Evolutionary conservation across 768 basidiomycete genomes (phyloP).

Genomic region (Phylloporus arenicola): DNA sequence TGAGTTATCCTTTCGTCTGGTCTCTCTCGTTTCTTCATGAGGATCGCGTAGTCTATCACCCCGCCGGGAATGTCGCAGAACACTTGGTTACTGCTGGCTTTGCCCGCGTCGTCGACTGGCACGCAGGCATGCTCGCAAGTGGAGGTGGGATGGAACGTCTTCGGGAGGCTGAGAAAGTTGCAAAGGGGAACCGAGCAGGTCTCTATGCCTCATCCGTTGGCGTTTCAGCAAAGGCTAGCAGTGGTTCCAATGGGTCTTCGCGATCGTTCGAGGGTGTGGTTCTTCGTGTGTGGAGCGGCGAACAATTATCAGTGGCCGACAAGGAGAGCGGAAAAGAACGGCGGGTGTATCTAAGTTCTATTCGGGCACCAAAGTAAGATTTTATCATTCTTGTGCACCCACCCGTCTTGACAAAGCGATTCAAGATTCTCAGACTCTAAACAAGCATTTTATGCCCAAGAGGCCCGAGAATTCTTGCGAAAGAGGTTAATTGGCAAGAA

Average conservation of each 20-base stretch:
- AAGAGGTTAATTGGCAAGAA: slow-evolving; percentile 89
- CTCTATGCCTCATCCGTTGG: slow-evolving; percentile 53
- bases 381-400: neutral
- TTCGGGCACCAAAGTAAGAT: slow-evolving; percentile 72
- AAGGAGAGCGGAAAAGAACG: slow-evolving; percentile 72
- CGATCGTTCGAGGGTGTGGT: slow-evolving; percentile 78
- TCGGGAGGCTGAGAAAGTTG: slow-evolving; percentile 74
- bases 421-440: slow-evolving; percentile 76
- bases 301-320: slow-evolving; percentile 78
- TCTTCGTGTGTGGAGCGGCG: slow-evolving; percentile 85
- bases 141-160: slow-evolving; percentile 84
- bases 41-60: slow-evolving; percentile 61
- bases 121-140: slow-evolving; percentile 87
- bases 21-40: neutral
- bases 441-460: slow-evolving; percentile 82
- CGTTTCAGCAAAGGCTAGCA: slow-evolving; percentile 43
- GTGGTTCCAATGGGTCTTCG: slow-evolving; percentile 38
- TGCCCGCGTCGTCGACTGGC: slow-evolving; percentile 94
- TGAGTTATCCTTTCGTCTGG: slow-evolving; percentile 25
- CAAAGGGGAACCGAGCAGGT: slow-evolving; percentile 67
- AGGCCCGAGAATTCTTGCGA: slow-evolving; percentile 89
- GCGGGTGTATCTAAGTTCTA: slow-evolving; percentile 83
- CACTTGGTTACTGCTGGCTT: slow-evolving; percentile 79
- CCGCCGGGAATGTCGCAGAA: slow-evolving; percentile 92
- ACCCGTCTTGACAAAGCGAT: slow-evolving; percentile 3